phyloP scores from a whole-genome alignment of 108 stramenopile genomes.

The Fragilariopsis cylindrus region DNA sequence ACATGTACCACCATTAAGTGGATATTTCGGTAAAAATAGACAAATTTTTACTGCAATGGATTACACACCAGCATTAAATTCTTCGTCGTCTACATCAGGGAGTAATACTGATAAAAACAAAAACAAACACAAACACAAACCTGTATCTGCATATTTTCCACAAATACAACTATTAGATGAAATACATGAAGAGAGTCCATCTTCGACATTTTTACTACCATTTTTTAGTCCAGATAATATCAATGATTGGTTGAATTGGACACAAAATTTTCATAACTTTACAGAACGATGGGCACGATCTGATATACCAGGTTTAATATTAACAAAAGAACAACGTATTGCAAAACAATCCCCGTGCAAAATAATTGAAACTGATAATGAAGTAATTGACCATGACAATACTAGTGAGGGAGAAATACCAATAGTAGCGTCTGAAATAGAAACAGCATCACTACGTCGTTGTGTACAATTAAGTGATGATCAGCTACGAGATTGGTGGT shows the following conservation, averaged over 20 bases:
- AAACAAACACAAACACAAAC: background rate
- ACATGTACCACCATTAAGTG: background rate
- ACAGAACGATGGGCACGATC: conserved; percentile 7
- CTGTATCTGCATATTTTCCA: conserved; percentile 15
- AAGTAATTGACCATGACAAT: background rate
- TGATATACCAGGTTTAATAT: conserved; percentile 15
- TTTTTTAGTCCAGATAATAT: background rate
- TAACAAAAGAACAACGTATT: background rate
- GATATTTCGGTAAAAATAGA: background rate
- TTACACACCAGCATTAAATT: conserved; percentile 6
- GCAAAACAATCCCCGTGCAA: background rate
- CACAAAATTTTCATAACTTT: conserved; percentile 9
- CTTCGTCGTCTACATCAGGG: background rate
- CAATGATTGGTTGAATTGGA: conserved; percentile 16
- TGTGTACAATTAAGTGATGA: conserved; percentile 6
- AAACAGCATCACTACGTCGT: background rate
- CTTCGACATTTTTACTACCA: conserved; percentile 25
- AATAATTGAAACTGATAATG: background rate
- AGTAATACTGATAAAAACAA: too few relatives aligned
- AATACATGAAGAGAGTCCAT: conserved; percentile 27
- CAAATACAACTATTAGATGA: conserved; percentile 33
- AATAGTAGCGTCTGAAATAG: background rate
- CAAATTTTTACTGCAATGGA: conserved; percentile 2
- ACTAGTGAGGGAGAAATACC: background rate
- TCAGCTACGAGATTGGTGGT: conserved; percentile 28